These are phyloP conservation scores for Penicillium sp. DNA, from an alignment of 2,329 filamentous ascomycete species.

Conservation along the genomic window DNA sequence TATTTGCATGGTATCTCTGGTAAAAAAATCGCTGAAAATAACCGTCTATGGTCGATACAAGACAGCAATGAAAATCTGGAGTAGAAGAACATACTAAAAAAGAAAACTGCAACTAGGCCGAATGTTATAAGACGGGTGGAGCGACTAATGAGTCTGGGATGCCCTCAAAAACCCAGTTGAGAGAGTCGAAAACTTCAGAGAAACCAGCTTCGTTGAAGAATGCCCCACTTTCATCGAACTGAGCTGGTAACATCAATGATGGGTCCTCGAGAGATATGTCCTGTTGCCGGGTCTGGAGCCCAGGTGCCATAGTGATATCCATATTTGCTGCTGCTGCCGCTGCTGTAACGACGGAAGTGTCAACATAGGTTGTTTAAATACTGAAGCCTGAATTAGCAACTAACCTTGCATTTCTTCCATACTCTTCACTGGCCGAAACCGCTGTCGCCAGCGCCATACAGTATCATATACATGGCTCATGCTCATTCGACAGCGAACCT, in stretches of 20 bases:
- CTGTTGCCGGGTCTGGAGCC: constrained; percentile 28
- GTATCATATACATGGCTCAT: constrained; percentile 67
- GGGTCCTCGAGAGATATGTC: constrained; percentile 32
- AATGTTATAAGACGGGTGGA: constrained; percentile 32
- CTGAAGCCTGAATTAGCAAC: background rate
- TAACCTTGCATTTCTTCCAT: constrained; percentile 63
- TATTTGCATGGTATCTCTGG: constrained; percentile 12
- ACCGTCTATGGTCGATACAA: background rate
- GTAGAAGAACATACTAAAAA: background rate
- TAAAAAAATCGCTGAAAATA: background rate
- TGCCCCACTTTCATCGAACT: constrained; percentile 37
- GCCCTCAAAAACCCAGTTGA: constrained; percentile 90
- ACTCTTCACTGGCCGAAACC: constrained; percentile 65
- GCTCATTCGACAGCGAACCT: constrained; percentile 64
- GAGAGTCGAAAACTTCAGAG: constrained; percentile 77
- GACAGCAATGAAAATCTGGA: background rate
- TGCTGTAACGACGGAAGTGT: constrained; percentile 9
- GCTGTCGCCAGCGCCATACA: constrained; percentile 65
- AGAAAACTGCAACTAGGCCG: background rate
- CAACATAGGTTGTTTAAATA: constrained; percentile 9
- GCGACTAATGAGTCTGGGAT: constrained; percentile 63
- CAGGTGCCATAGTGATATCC: constrained; percentile 31
- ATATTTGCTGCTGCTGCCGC: constrained; percentile 36
- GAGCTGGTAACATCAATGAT: constrained; percentile 32
- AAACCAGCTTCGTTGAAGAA: constrained; percentile 53